Evolutionary conservation across 2,329 filamentous ascomycete species (phyloP).

Genomic region (Metarhizium humberi): DNA sequence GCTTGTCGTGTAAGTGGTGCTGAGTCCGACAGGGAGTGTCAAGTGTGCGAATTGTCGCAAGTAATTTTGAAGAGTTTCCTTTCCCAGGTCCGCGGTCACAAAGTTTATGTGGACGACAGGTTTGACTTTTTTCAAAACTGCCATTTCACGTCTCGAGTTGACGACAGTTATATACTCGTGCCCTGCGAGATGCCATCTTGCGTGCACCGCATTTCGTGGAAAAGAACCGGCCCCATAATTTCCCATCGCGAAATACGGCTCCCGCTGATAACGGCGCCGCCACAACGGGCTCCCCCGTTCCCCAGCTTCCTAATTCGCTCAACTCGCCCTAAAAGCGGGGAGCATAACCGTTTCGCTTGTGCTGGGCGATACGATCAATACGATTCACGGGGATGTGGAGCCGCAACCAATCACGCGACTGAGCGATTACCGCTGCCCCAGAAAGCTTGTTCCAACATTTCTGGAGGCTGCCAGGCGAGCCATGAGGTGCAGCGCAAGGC

Average conservation of each 20-base stretch:
- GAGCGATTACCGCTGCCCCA: not conserved
- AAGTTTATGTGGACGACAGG: too few species aligned
- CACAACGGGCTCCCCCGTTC: not conserved
- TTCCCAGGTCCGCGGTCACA: too few species aligned
- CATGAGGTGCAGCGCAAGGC: not conserved
- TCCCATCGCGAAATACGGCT: conserved; percentile 1
- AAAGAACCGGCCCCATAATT: not conserved
- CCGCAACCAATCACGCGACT: not conserved
- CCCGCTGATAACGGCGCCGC: not conserved
- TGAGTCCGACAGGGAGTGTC: too few species aligned
- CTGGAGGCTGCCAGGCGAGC: not conserved
- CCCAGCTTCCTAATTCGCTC: not conserved
- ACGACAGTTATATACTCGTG: not conserved
- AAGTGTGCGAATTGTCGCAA: not conserved
- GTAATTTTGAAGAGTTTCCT: not conserved
- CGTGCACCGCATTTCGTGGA: not conserved
- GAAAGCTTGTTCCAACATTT: not conserved
- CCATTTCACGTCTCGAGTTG: not conserved
- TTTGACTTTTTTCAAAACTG: not conserved
- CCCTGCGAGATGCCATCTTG: not conserved
- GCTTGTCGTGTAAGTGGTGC: not conserved
- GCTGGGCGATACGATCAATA: not conserved
- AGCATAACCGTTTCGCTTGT: not conserved
- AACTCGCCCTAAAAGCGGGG: not conserved
- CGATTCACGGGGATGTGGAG: not conserved